A percentile compares a stretch with the other conserved stretches of the same genome.
Evolutionary conservation across 805 yeast genomes (phyloP).

Genomic region (Sugiyamaella floridensis): DNA sequence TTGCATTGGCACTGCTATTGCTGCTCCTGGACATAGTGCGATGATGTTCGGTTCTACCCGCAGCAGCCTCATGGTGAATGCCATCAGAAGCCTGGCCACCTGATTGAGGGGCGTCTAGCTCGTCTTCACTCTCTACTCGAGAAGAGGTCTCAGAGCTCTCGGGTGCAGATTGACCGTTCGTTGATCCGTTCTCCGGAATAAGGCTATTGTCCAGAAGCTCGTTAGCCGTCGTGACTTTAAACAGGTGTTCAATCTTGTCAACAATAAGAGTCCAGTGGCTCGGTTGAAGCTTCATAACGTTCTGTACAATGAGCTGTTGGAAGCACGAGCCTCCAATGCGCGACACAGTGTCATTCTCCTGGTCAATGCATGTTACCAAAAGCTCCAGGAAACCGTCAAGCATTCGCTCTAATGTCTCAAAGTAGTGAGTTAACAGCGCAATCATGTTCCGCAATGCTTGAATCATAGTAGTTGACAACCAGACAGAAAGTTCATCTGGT

Average conservation of each 20-base stretch:
- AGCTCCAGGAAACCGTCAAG: conserved; percentile 73
- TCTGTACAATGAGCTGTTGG: conserved; percentile 70
- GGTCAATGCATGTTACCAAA: conserved; percentile 83
- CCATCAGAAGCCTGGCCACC: conserved; percentile 10
- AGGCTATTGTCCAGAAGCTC: conserved; percentile 51
- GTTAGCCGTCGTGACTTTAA: conserved; percentile 75
- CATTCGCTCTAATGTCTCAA: conserved; percentile 65
- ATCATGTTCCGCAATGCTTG: conserved; percentile 90
- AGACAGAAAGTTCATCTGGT: conserved; percentile 84
- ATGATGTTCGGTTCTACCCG: background rate
- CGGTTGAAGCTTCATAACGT: conserved; percentile 53
- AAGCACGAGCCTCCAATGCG: conserved; percentile 89
- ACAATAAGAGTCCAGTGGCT: conserved; percentile 73
- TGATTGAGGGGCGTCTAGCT: background rate
- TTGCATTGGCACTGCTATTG: background rate
- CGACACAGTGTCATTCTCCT: conserved; percentile 94
- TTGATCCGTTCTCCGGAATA: conserved; percentile 10
- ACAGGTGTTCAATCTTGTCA: conserved; percentile 57
- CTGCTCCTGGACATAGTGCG: conserved; percentile 1
- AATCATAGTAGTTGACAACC: conserved; percentile 94
- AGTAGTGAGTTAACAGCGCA: conserved; percentile 74
- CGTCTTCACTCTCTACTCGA: background rate
- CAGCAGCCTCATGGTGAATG: conserved; percentile 11
- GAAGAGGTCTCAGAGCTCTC: background rate
- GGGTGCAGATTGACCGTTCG: background rate